Evolutionary conservation across 2,329 filamentous ascomycete genomes (phyloP), one percentile per base, ranked within the genome.

Genomic region (Phaeosphaeria sp.): DNA sequence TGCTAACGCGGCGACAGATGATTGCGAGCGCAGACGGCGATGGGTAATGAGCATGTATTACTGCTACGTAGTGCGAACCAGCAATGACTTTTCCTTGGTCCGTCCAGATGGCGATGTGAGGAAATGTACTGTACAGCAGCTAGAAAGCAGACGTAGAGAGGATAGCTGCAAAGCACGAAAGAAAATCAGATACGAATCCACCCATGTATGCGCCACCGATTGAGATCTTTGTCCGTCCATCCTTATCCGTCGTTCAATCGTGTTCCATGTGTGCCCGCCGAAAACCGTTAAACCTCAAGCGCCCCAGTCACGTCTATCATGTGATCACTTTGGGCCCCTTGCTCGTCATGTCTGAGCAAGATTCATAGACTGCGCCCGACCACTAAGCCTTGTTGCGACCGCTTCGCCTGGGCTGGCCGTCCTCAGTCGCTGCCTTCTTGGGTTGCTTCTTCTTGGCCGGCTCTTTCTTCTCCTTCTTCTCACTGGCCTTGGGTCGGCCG

Each of bases 371-470:
- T 39, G 7, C 23, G 22, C 9, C 5, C 6, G 17, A 17, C 18
- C 50, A 54, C 57, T 66, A 73, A 44, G 65, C 62, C 62, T 60
- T 72, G 64, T 80, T 79, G 56, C 81, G 74, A 23, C 73, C 76
- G 48, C 80, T 82, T 53, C 81, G 79, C 55, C 81, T 71, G 25
- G 81, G 81, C 72, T 81, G 75, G 44, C 81, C 81, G 54, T 78
- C 75, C 50, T 77, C 81, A 27, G 81, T 83, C 11, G 81, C 81
- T 33, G 81, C 80, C 65, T 79, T 79, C 78, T 83, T 83, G 27
- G 81, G 77, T 65, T 78, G 69, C 62, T 75, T 78, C 74, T 82
- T 82, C 65, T 70, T 69, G 17, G 63, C 71, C 27, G 76, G 68
- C 48, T 79, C 74, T 55, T 78, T 79, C 72, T 80, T 76, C 46